Conservation (phyloP, 805 yeast species). For the Saccharomycopsis guyanensis region DNA sequence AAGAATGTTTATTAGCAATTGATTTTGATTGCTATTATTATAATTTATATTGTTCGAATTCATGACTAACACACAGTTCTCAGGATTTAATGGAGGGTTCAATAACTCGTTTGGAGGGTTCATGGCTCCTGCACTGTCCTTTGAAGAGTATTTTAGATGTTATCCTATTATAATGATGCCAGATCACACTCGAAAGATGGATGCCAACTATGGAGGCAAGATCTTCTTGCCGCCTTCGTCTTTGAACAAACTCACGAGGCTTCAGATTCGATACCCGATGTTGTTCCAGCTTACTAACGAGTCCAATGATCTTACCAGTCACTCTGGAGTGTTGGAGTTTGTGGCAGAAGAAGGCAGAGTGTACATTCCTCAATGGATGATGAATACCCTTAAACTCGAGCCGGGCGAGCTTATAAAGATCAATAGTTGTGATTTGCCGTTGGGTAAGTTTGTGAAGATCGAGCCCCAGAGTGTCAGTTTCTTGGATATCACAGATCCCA, state of each 20-base stretch:
- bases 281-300: constrained; percentile 73
- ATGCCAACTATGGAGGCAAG: constrained; percentile 90
- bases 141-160: constrained; percentile 85
- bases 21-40: no score
- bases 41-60: no score
- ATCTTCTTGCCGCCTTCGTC: constrained; percentile 93
- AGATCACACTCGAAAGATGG: constrained; percentile 60
- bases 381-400: constrained; percentile 60
- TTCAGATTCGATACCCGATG: constrained; percentile 95
- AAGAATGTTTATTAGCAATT: neutral
- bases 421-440: constrained; percentile 63
- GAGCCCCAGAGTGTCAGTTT: constrained; percentile 95
- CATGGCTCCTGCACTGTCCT: constrained; percentile 25
- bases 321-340: constrained; percentile 93
- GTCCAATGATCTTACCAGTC: constrained; percentile 37
- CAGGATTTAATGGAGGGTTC: constrained; percentile 5
- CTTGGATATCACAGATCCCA: constrained; percentile 89
- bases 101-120: constrained; percentile 5
- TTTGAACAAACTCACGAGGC: constrained; percentile 76
- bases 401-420: constrained; percentile 81
- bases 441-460: constrained; percentile 82
- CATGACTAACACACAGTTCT: constrained; percentile 2
- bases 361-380: constrained; percentile 95
- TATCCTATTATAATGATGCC: constrained; percentile 82
- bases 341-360: constrained; percentile 96